Evolutionary conservation across 2,329 filamentous ascomycete species (phyloP).

Genomic region (Alternaria arborescens): DNA sequence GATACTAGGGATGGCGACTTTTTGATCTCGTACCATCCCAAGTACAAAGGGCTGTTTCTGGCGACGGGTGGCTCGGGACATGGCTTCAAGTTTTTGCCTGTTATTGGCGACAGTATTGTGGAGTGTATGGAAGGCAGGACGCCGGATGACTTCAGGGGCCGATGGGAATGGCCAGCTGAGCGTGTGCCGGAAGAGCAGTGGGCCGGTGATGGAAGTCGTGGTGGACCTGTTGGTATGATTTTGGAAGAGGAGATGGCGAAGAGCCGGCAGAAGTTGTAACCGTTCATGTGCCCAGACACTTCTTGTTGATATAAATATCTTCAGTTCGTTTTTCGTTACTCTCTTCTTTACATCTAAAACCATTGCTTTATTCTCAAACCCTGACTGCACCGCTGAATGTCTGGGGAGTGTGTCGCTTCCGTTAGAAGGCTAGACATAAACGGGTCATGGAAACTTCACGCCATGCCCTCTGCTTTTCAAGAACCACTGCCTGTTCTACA

Average conservation of each 20-base stretch:
- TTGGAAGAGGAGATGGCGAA: conserved; percentile 54
- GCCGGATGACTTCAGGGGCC: conserved; percentile 63
- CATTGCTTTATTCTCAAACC: background rate
- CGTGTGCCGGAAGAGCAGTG: conserved; percentile 50
- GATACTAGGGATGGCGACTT: conserved; percentile 66
- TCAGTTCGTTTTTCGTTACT: accelerated
- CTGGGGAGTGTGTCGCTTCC: background rate
- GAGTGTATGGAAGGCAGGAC: conserved; percentile 58
- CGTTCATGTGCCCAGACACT: background rate
- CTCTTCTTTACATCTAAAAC: accelerated
- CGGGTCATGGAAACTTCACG: background rate
- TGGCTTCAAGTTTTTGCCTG: conserved; percentile 69
- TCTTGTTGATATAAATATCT: background rate
- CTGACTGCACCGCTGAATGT: too few relatives aligned
- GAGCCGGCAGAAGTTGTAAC: conserved; percentile 41
- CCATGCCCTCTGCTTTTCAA: too few relatives aligned
- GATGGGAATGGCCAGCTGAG: conserved; percentile 65
- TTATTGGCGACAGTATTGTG: conserved; percentile 64
- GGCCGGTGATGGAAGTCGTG: conserved; percentile 51
- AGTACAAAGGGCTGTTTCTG: conserved; percentile 62
- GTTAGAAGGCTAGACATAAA: background rate
- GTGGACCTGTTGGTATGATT: conserved; percentile 50
- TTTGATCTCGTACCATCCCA: conserved; percentile 62
- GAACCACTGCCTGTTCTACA: accelerated
- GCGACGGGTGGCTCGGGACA: conserved; percentile 70